Evolutionary conservation across 2,329 filamentous ascomycete species (phyloP).

Genomic region (Chrysoporthe deuterocubensis): DNA sequence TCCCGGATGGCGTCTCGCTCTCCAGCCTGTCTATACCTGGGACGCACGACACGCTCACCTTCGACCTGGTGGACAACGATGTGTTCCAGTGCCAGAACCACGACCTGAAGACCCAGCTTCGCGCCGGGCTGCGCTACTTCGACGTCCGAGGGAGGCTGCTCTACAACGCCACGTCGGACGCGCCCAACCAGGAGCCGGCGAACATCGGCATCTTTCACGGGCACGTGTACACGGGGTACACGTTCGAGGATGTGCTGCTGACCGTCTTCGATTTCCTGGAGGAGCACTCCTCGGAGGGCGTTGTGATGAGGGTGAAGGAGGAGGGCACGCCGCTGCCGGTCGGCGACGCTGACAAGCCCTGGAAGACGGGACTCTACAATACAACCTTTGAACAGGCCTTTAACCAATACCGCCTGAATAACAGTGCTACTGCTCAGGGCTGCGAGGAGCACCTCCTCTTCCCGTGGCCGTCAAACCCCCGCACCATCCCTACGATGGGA

Average conservation of each 20-base stretch:
- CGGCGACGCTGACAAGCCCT: slow-evolving; percentile 22
- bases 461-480: slow-evolving; percentile 12
- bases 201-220: slow-evolving; percentile 53
- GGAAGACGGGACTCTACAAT: slow-evolving; percentile 36
- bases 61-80: slow-evolving; percentile 40
- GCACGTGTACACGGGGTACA: slow-evolving; percentile 49
- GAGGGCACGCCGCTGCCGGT: slow-evolving; percentile 44
- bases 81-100: slow-evolving; percentile 53
- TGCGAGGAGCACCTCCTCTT: slow-evolving; percentile 41
- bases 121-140: slow-evolving; percentile 53
- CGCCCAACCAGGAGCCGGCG: background rate
- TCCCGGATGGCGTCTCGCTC: slow-evolving; percentile 47
- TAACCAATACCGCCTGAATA: slow-evolving; percentile 43
- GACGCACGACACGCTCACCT: slow-evolving; percentile 59
- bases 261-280: slow-evolving; percentile 52
- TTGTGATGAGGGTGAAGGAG: slow-evolving; percentile 56
- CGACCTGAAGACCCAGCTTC: slow-evolving; percentile 49
- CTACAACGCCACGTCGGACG: slow-evolving; percentile 39
- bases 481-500: slow-evolving; percentile 47
- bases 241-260: slow-evolving; percentile 47
- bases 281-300: slow-evolving; percentile 48
- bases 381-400: slow-evolving; percentile 52
- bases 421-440: slow-evolving; percentile 42
- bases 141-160: slow-evolving; percentile 52
- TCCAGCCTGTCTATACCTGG: slow-evolving; percentile 54